phyloP scores from a whole-genome alignment of 2,329 filamentous ascomycete species.

The Parasarocladium wereldwijsianum region DNA sequence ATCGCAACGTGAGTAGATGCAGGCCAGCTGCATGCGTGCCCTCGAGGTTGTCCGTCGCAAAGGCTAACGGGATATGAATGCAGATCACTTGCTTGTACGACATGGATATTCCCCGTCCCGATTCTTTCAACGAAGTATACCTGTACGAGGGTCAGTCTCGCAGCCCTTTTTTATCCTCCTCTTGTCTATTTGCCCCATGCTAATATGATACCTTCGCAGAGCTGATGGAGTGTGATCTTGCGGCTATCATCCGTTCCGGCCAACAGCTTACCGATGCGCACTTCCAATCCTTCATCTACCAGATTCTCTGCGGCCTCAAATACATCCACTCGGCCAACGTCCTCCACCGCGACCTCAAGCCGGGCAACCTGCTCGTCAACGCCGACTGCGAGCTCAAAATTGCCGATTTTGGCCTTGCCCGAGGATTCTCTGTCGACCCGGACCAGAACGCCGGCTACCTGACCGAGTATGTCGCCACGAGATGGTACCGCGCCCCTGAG shows the following conservation, averaged over 20 bases:
- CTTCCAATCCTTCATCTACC: conserved; percentile 99
- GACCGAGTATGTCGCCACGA: conserved; percentile 97
- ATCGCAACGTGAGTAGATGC: conserved; percentile 73
- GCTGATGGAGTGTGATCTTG: conserved; percentile 97
- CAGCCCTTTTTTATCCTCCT: background rate
- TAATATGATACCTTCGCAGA: conserved; percentile 36
- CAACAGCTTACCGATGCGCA: conserved; percentile 96
- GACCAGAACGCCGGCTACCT: conserved; percentile 99
- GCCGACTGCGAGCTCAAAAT: conserved; percentile 99
- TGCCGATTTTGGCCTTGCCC: conserved; percentile 90
- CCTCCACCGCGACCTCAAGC: conserved; percentile 90
- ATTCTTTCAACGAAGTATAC: conserved; percentile 98
- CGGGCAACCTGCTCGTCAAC: conserved; percentile 92
- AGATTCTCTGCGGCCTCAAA: conserved; percentile 96
- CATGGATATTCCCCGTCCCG: conserved; percentile 95
- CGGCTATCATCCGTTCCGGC: conserved; percentile 92
- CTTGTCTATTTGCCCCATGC: background rate
- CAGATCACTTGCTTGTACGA: conserved; percentile 98
- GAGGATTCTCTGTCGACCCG: conserved; percentile 92
- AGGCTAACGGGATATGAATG: background rate
- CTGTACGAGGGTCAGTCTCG: conserved; percentile 76
- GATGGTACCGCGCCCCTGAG: conserved; percentile 90
- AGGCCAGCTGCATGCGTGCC: background rate
- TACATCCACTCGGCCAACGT: conserved; percentile 99
- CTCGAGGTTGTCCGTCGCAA: background rate